phyloP scores from a whole-genome alignment of 2,329 filamentous ascomycete species.

The Xylaria digitata region DNA sequence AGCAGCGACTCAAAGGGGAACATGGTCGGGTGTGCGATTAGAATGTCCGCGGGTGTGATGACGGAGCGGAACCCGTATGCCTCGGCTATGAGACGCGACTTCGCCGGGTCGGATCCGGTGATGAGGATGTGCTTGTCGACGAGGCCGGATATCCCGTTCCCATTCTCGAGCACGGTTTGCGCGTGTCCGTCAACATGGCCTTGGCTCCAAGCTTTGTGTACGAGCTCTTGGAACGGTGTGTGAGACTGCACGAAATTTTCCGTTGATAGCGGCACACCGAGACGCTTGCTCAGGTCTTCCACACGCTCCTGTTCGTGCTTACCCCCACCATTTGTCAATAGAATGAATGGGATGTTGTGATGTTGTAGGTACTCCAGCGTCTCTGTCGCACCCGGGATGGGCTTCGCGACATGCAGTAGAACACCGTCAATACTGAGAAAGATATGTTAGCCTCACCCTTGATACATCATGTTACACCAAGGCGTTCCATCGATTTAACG shows the following conservation, averaged over 20 bases:
- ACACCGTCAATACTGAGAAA: slow-evolving; percentile 83
- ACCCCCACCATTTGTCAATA: slow-evolving; percentile 95
- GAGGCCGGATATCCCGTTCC: slow-evolving; percentile 57
- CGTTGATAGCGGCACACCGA: slow-evolving; percentile 72
- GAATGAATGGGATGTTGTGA: slow-evolving; percentile 87
- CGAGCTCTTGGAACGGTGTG: slow-evolving; percentile 83
- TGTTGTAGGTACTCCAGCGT: slow-evolving; percentile 78
- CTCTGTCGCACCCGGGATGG: slow-evolving; percentile 81
- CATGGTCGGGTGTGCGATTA: slow-evolving; percentile 76
- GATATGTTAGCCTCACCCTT: slow-evolving; percentile 28
- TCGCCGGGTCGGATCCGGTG: slow-evolving; percentile 74
- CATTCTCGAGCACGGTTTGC: slow-evolving; percentile 11
- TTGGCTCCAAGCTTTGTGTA: slow-evolving; percentile 25
- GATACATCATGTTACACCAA: not conserved
- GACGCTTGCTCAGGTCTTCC: slow-evolving; percentile 72
- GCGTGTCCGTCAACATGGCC: not conserved
- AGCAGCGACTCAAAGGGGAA: slow-evolving; percentile 85
- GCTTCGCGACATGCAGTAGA: slow-evolving; percentile 82
- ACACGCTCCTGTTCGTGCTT: slow-evolving; percentile 81
- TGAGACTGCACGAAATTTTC: slow-evolving; percentile 88
- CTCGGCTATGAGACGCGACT: slow-evolving; percentile 79
- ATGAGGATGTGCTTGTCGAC: slow-evolving; percentile 77
- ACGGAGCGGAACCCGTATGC: slow-evolving; percentile 83
- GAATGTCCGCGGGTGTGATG: slow-evolving; percentile 86
- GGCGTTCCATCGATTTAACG: not conserved